Conservation (phyloP, 768 basidiomycete genomes). For the Leccinum obscurum region DNA sequence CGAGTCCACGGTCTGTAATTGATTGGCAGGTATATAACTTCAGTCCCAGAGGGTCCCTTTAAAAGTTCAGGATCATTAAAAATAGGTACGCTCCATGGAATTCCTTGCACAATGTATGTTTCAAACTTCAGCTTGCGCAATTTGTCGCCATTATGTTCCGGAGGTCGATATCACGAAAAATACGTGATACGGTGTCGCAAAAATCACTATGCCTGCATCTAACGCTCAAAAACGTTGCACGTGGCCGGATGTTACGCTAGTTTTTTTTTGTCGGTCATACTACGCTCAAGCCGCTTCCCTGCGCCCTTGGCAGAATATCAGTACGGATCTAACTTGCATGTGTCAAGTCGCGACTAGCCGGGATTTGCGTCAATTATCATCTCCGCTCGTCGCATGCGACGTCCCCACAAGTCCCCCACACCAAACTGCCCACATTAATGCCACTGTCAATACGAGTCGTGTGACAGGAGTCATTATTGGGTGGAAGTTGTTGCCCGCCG, state of each 20-base stretch:
- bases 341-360: background rate
- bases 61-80: background rate
- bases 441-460: background rate
- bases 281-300: background rate
- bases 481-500: background rate
- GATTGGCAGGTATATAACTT: background rate
- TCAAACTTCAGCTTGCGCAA: slow-evolving; percentile 4
- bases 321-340: too few species aligned
- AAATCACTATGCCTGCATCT: background rate
- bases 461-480: background rate
- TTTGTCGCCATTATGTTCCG: background rate
- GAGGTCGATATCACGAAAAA: background rate
- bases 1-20: background rate
- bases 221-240: background rate
- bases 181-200: background rate
- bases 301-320: background rate
- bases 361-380: background rate
- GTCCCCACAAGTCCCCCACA: background rate
- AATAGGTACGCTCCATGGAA: background rate
- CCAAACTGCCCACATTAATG: background rate
- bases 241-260: background rate
- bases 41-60: background rate
- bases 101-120: slow-evolving; percentile 3
- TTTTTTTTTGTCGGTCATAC: background rate
- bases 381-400: background rate